Evolutionary conservation across 129 eudicot species (phyloP), one percentile per base, ranked within the genome.

Genomic region (Artemisia argyi): DNA sequence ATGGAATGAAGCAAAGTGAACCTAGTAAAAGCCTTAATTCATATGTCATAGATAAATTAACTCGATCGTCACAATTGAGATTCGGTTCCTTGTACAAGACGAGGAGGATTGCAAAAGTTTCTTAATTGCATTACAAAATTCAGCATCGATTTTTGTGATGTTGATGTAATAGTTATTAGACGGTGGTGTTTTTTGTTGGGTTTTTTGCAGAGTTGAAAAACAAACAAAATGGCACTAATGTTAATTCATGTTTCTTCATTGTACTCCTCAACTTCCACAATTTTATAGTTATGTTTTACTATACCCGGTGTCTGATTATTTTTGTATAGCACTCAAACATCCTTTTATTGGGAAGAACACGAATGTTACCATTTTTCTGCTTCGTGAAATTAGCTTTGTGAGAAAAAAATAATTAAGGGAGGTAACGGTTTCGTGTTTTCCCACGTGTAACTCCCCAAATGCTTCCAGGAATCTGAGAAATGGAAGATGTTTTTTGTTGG

Each of bases 261-360:
- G 42, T 74, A 85, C 35, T 76, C 79, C 24, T 89, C 82, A 46
- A 92, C 83, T 59, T 86, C 89, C 61, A 92, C 91, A 68, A 92
- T 58, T 30, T 89, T 94, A 61, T 86, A 92, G 51, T 67, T 72
- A 14, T 79, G 87, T 68, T 80, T 76, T 30, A 75, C 81, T 50
- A 80, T 82, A 60, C 73, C 84, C 1, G 76, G 54, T 11, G 84
- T 85, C 24, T 53, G 30, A 68, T 74, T 85, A 28, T 88, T 84
- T 65, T 80, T 78, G 68, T 81, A 86, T 61, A 9, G 96, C 92
- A 83, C 96, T 88, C 65, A 88, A 87, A n/a, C 89, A 93, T 18
- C 96, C 89, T 67, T 64, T 81, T 49, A 52, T 83, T 7, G 97
- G 97, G 59, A 78, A 86, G n/a, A 19, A 91, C 82, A 66, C 75